phyloP scores from a whole-genome alignment of 2,329 filamentous ascomycete genomes.

The Cytospora mali region DNA sequence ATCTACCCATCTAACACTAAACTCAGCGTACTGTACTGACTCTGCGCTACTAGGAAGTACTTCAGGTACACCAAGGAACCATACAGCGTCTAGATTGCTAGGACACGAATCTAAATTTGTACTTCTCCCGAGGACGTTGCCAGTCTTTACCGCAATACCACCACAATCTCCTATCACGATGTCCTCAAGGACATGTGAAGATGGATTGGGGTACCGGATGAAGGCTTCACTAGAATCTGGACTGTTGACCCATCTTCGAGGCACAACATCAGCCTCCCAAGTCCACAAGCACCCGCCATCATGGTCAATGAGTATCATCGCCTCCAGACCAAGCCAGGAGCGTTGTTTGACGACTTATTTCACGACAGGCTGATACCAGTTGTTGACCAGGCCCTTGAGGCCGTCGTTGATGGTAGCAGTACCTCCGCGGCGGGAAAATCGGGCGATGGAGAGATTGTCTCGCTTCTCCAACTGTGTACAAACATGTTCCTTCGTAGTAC shows the following conservation, averaged over 20 bases:
- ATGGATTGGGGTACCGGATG: neutral
- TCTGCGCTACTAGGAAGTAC: neutral
- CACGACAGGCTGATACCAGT: conserved; percentile 1
- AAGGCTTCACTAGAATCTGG: neutral
- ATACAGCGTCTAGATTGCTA: conserved; percentile 3
- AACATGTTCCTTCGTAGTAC: conserved; percentile 1
- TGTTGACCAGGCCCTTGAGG: conserved; percentile 1
- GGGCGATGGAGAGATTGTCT: neutral
- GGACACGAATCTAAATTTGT: conserved; percentile 2
- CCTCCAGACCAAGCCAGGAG: neutral
- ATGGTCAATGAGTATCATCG: conserved; percentile 8
- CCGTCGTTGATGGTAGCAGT: neutral
- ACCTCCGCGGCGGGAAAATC: neutral
- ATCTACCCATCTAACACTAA: neutral
- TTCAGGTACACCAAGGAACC: conserved; percentile 5
- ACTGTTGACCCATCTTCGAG: neutral
- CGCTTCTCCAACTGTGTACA: conserved; percentile 3
- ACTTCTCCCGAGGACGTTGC: conserved; percentile 10
- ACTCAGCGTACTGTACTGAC: neutral
- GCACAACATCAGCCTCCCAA: conserved; percentile 3
- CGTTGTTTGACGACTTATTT: conserved; percentile 1
- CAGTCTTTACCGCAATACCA: conserved; percentile 5
- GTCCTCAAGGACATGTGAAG: conserved; percentile 2
- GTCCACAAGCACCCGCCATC: neutral
- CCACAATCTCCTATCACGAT: conserved; percentile 5